Evolutionary conservation across 192 early-diverging fungal species (phyloP).

Genomic region (Chytriomyces sp.): DNA sequence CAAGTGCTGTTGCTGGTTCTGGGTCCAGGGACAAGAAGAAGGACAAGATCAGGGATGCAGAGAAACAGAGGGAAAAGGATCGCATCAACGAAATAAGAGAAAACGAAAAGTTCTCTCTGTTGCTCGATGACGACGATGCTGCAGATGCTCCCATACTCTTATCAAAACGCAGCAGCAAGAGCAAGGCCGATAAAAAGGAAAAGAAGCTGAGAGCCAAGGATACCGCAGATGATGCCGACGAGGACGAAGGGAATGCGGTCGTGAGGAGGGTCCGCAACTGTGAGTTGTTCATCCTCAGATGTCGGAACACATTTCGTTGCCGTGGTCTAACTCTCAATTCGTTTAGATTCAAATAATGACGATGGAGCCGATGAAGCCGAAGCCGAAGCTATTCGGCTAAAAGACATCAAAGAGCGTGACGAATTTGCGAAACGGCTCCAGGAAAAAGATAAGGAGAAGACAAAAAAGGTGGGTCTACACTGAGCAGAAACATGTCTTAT

Average conservation of each 20-base stretch:
- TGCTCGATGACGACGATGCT: slow-evolving; percentile 30
- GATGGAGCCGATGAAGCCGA: slow-evolving; percentile 60
- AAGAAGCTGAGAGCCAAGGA: slow-evolving; percentile 37
- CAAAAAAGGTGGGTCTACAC: slow-evolving; percentile 62
- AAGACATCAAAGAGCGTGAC: slow-evolving; percentile 87
- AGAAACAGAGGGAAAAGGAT: slow-evolving; percentile 36
- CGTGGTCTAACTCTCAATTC: not conserved
- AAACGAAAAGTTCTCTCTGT: slow-evolving; percentile 47
- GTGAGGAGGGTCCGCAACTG: slow-evolving; percentile 9
- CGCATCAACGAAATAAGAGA: slow-evolving; percentile 39
- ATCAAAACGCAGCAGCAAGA: slow-evolving; percentile 39
- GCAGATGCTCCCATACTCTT: not conserved
- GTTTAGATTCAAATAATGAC: slow-evolving; percentile 21
- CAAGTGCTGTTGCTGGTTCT: slow-evolving; percentile 7
- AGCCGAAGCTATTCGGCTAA: slow-evolving; percentile 49
- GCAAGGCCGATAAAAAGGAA: slow-evolving; percentile 15
- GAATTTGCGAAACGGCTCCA: slow-evolving; percentile 84
- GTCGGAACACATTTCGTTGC: not conserved
- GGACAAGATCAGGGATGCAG: not conserved
- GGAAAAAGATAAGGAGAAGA: slow-evolving; percentile 81
- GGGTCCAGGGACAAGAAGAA: not conserved
- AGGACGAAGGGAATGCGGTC: slow-evolving; percentile 20
- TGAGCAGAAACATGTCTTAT: slow-evolving; percentile 6
- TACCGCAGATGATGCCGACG: slow-evolving; percentile 39
- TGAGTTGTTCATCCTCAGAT: slow-evolving; percentile 37